Conservation (phyloP, 805 yeast species). For the Saccharomycopsis guyanensis region DNA sequence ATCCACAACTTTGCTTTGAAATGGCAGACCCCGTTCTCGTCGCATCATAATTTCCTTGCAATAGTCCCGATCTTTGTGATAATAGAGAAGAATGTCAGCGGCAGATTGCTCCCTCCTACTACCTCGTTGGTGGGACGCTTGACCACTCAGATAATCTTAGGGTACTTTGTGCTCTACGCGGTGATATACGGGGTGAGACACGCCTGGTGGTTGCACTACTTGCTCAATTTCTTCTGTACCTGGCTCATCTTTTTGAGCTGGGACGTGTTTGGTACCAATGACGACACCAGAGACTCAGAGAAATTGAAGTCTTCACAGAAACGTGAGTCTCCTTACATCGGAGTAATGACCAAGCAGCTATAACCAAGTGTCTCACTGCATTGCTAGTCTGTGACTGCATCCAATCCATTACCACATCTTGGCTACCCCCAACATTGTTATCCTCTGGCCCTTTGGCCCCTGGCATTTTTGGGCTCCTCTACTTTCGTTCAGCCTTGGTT, state of each 20-base stretch:
- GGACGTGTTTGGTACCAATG: slow-evolving; percentile 12
- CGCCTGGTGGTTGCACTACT: slow-evolving; percentile 77
- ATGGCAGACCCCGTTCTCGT: slow-evolving; percentile 79
- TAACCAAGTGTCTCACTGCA: too few relatives aligned
- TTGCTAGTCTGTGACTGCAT: too few relatives aligned
- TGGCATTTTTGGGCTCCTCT: too few relatives aligned
- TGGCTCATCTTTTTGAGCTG: slow-evolving; percentile 33
- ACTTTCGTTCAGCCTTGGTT: neutral
- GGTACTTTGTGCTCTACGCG: slow-evolving; percentile 52
- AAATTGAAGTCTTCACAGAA: neutral
- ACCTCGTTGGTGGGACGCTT: slow-evolving; percentile 8
- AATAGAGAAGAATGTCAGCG: slow-evolving; percentile 46
- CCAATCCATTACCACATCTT: too few relatives aligned
- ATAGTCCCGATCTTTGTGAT: slow-evolving; percentile 63
- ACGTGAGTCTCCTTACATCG: neutral
- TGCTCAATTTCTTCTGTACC: slow-evolving; percentile 58
- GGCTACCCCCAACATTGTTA: too few relatives aligned
- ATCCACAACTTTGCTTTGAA: slow-evolving; percentile 66
- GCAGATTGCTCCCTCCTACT: slow-evolving; percentile 24
- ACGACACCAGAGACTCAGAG: neutral
- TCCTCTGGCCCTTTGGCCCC: too few relatives aligned
- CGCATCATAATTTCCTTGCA: slow-evolving; percentile 79
- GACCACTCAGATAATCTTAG: slow-evolving; percentile 29
- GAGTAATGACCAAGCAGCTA: neutral
- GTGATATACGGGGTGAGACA: slow-evolving; percentile 72